Base-by-base conservation (phyloP, 169 alveolate genomes). In the Eimeria maxima region DNA sequence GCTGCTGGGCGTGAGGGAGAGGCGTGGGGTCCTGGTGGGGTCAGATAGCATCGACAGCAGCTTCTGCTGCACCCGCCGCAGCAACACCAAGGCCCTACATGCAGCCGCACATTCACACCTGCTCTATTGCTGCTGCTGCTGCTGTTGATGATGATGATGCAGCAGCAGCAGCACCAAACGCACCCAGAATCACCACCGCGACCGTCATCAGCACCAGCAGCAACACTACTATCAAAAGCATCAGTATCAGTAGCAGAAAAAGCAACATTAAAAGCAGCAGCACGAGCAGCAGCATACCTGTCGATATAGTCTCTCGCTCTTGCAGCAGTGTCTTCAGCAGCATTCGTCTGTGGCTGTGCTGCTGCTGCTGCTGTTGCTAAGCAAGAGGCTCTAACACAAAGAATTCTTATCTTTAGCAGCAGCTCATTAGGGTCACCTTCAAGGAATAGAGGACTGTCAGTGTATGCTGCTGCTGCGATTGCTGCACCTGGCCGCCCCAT, bases 61-160 rank as follows among this genome's bases (percentile, higher is more conserved):
- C 83, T 27, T 73, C 50, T 73, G 83, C 83, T 73, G 83, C 50
- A 73, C 83, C 55, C 83, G 83, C 50, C 83, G 44, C 83, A 73
- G 83, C 83, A 73, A 1, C 14, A 18, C 14, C 55, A 73, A 14
- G 50, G 83, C 83, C 50, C 83, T 73, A 50, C 83, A 73, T 60
- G 69, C 69, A 60, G 24, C 13, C 3, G 3, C 24, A n/a, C 69
- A 60, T 60, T 16, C 69, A 60, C 69, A 11, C 27, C 13, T 60
- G 69, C 69, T 11, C 78, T 22, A 16, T 67, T 67, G 78, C 53
- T 71, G 29, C 81, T 71, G 81, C 81, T 8, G 8, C 47, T 38
- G 81, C 81, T 71, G 81, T n/a, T 60, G 69, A 3, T 60, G 69
- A 16, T 60, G 24, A 16, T 60, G 69, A 3, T 6, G 69, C 13